Evolutionary conservation across 2,329 filamentous ascomycete genomes (phyloP).

Genomic region (Xylaria hypoxylon): DNA sequence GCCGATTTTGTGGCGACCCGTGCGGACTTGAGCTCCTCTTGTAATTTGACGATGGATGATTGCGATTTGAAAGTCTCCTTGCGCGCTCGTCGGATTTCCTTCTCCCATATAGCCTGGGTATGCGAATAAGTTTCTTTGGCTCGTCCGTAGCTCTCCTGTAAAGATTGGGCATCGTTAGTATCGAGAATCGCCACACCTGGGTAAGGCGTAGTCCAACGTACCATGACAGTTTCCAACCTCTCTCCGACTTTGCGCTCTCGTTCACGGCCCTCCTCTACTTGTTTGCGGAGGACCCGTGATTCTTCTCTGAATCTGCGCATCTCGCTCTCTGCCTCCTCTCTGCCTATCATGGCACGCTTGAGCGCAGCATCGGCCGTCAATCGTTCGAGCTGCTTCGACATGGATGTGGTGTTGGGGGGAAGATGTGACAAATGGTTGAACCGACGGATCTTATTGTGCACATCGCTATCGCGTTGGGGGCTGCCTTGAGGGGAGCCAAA

Average conservation of each 20-base stretch:
- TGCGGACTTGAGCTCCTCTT: slow-evolving; percentile 76
- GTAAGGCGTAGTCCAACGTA: slow-evolving; percentile 54
- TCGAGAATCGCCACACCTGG: not conserved
- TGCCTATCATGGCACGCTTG: slow-evolving; percentile 73
- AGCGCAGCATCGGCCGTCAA: slow-evolving; percentile 74
- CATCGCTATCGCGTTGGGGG: slow-evolving; percentile 48
- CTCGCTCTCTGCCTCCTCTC: slow-evolving; percentile 79
- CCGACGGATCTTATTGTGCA: slow-evolving; percentile 52
- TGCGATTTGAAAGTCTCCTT: slow-evolving; percentile 83
- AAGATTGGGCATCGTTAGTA: slow-evolving; percentile 28
- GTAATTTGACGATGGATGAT: slow-evolving; percentile 75
- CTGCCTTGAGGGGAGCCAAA: slow-evolving; percentile 40
- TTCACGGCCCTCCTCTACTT: slow-evolving; percentile 73
- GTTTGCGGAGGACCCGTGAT: slow-evolving; percentile 63
- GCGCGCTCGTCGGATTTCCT: slow-evolving; percentile 75
- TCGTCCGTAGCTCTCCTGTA: slow-evolving; percentile 75
- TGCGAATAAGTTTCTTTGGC: slow-evolving; percentile 77
- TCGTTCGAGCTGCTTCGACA: slow-evolving; percentile 70
- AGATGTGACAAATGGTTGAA: slow-evolving; percentile 49
- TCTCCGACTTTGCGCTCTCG: slow-evolving; percentile 75
- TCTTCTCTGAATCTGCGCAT: slow-evolving; percentile 73
- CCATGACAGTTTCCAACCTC: slow-evolving; percentile 76
- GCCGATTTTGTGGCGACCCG: slow-evolving; percentile 65
- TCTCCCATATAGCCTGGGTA: slow-evolving; percentile 76
- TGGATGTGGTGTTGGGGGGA: slow-evolving; percentile 37